These are phyloP conservation scores for Boeremia lycopersici DNA, from an alignment of 2,329 filamentous ascomycete species.

Conservation along the genomic window DNA sequence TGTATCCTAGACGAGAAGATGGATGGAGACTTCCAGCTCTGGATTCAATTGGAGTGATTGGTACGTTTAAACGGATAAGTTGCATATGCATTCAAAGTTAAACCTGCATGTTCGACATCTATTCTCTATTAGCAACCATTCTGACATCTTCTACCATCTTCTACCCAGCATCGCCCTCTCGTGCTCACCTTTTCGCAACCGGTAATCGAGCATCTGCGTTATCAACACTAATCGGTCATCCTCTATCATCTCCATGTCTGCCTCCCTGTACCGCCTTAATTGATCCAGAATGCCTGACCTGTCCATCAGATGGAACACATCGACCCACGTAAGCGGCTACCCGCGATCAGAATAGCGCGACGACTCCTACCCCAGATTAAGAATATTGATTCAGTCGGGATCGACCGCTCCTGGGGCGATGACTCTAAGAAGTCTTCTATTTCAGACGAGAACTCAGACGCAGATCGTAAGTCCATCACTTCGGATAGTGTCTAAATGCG, in stretches of 20 bases:
- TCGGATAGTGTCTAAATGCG: not conserved
- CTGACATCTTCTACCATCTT: not conserved
- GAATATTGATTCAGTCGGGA: not conserved
- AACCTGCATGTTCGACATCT: not conserved
- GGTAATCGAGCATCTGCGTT: not conserved
- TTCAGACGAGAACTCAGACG: too few species aligned
- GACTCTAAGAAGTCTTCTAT: too few species aligned
- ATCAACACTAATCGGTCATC: not conserved
- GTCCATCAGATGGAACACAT: not conserved
- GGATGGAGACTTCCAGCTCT: not conserved
- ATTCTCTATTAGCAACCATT: not conserved
- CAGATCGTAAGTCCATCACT: too few species aligned
- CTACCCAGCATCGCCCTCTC: not conserved
- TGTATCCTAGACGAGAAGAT: slow-evolving; percentile 1
- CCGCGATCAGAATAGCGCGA: not conserved
- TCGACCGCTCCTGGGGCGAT: not conserved
- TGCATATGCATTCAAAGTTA: slow-evolving; percentile 7
- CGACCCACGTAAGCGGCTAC: slow-evolving; percentile 1
- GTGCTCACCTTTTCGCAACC: not conserved
- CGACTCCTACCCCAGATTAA: not conserved
- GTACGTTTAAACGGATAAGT: slow-evolving; percentile 4
- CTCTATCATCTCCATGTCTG: not conserved
- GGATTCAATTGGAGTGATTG: not conserved
- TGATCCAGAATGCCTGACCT: not conserved
- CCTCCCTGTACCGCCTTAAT: not conserved